These are phyloP conservation scores for Centaurea solstitialis DNA, from an alignment of 129 eudicot genomes.

Conservation along the genomic window DNA sequence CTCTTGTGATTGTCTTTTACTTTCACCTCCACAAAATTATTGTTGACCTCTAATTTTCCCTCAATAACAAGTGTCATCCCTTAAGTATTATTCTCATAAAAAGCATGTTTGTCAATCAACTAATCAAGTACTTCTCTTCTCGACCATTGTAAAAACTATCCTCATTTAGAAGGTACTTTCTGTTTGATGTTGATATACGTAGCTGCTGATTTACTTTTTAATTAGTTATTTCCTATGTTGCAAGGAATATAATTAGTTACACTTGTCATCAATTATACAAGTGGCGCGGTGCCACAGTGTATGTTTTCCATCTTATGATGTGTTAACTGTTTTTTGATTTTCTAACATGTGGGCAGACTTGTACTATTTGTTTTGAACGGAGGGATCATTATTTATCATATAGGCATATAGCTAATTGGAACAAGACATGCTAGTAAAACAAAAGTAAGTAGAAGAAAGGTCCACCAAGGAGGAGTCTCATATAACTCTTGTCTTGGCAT, in stretches of 20 bases:
- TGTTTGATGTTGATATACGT: not conserved
- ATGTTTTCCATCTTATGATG: not conserved
- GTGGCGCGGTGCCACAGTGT: not conserved
- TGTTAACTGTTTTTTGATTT: not conserved
- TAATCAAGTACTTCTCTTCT: not conserved
- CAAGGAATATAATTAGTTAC: not conserved
- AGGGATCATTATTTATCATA: not conserved
- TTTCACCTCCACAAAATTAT: not conserved
- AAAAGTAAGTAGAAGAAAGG: not conserved
- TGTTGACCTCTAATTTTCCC: not conserved
- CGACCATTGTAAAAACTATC: not conserved
- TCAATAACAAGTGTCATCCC: not conserved
- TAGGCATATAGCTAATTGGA: not conserved
- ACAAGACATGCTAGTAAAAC: constrained; percentile 2
- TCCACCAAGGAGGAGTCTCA: not conserved
- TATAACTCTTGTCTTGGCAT: not conserved
- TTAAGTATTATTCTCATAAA: not conserved
- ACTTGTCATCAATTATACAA: not conserved
- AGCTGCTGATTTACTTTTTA: not conserved
- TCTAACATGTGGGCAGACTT: not conserved
- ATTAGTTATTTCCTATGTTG: not conserved
- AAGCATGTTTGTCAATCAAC: not conserved
- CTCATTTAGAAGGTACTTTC: not conserved
- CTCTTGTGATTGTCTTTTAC: not conserved
- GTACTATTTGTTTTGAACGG: not conserved